phyloP scores from a whole-genome alignment of 2,329 filamentous ascomycete species.

The Phyllosticta paracitricarpa region DNA sequence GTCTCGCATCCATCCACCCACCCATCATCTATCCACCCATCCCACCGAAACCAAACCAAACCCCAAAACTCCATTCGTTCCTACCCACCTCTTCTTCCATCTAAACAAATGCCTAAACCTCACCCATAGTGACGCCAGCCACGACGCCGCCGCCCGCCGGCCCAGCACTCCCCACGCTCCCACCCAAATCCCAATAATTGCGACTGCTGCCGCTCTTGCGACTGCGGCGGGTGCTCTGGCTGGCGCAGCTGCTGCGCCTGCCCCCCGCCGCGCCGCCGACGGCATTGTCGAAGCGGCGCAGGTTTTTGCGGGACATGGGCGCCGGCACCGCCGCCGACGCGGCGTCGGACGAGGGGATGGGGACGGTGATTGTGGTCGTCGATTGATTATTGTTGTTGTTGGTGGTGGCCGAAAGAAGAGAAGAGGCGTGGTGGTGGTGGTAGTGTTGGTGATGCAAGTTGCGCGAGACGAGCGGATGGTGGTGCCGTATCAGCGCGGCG shows the following conservation, averaged over 20 bases:
- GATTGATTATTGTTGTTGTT: constrained; percentile 13
- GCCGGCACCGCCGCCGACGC: neutral
- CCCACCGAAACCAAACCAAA: too few species aligned
- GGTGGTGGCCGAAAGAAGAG: constrained; percentile 12
- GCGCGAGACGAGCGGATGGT: constrained; percentile 74
- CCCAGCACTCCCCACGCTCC: constrained; percentile 59
- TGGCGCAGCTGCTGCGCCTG: constrained; percentile 62
- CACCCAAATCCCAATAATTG: constrained; percentile 89
- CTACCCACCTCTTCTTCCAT: too few species aligned
- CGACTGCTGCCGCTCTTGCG: constrained; percentile 60
- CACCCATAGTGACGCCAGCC: neutral
- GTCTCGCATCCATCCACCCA: too few species aligned
- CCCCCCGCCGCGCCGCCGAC: neutral
- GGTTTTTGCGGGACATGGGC: neutral
- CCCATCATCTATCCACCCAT: too few species aligned
- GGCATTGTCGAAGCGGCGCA: constrained; percentile 6
- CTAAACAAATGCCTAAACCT: neutral
- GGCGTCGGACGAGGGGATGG: neutral
- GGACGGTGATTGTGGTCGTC: constrained; percentile 12
- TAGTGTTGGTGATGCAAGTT: constrained; percentile 9
- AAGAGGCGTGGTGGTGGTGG: neutral
- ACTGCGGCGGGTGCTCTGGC: constrained; percentile 72
- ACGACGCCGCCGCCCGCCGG: neutral
- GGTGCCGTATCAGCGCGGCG: constrained; percentile 73
- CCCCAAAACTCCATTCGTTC: too few species aligned